phyloP scores from a whole-genome alignment of 1,139 yeast species.

The Pneumocystis canis region DNA sequence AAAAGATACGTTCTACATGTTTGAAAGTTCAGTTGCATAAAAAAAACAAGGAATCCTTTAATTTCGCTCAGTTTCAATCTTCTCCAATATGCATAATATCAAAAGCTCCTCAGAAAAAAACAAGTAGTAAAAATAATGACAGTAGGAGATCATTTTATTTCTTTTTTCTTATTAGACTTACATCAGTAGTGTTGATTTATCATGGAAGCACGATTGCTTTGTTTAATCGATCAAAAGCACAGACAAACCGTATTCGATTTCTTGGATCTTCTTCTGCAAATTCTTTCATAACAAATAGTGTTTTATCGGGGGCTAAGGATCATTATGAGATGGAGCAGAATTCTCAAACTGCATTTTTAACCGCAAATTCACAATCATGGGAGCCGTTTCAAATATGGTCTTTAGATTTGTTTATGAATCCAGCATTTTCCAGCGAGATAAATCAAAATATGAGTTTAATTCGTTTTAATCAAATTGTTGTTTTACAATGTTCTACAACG shows the following conservation, averaged over 20 bases:
- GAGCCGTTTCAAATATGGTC: neutral
- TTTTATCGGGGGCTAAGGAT: neutral
- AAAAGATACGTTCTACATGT: neutral
- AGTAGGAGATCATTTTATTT: neutral
- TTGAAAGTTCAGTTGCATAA: neutral
- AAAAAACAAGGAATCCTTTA: neutral
- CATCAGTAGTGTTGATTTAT: neutral
- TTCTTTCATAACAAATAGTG: neutral
- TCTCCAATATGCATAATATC: neutral
- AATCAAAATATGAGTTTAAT: neutral
- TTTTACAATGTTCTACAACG: neutral
- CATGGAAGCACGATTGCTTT: slow-evolving; percentile 2
- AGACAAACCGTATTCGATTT: neutral
- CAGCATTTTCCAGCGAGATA: neutral
- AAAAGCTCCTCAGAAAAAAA: neutral
- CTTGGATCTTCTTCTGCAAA: neutral
- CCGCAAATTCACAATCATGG: neutral
- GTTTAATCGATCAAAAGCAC: neutral
- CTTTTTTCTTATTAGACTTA: neutral
- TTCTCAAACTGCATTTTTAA: neutral
- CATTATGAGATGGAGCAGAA: neutral
- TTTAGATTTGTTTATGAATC: neutral
- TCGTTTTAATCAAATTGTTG: neutral
- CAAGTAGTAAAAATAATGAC: neutral
- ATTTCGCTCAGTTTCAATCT: neutral